These are phyloP conservation scores for Sugiyamaella neomexicana DNA, from an alignment of 1,139 yeast genomes.

Conservation along the genomic window DNA sequence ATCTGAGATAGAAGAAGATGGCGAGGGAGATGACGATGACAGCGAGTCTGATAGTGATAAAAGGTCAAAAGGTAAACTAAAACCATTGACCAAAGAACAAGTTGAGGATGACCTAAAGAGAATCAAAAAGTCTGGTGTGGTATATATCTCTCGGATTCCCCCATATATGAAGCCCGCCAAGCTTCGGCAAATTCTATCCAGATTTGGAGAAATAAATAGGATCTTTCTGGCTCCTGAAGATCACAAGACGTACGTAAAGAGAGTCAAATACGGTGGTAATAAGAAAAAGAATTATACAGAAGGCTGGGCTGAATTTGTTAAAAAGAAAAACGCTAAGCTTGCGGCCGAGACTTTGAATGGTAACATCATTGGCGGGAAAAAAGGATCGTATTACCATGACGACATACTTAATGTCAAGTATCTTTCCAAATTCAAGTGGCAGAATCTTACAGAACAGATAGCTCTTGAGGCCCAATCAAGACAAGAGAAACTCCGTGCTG, in stretches of 20 bases:
- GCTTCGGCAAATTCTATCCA: slow-evolving; percentile 70
- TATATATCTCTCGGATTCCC: slow-evolving; percentile 85
- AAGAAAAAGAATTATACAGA: slow-evolving; percentile 84
- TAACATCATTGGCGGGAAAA: slow-evolving; percentile 86
- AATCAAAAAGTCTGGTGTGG: slow-evolving; percentile 79
- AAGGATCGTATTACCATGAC: slow-evolving; percentile 89
- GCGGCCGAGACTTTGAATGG: slow-evolving; percentile 88
- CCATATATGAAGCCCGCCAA: slow-evolving; percentile 97
- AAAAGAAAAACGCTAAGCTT: slow-evolving; percentile 82
- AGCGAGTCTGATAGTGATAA: slow-evolving; percentile 17
- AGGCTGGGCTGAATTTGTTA: slow-evolving; percentile 94
- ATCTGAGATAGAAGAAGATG: slow-evolving; percentile 23
- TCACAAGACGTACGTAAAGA: slow-evolving; percentile 56
- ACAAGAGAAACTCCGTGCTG: slow-evolving; percentile 83
- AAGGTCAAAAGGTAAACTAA: slow-evolving; percentile 27
- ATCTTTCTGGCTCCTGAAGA: slow-evolving; percentile 88
- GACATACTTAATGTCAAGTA: slow-evolving; percentile 90
- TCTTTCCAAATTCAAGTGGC: slow-evolving; percentile 91
- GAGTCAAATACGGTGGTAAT: slow-evolving; percentile 92
- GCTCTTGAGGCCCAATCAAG: slow-evolving; percentile 87
- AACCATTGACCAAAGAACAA: slow-evolving; percentile 37
- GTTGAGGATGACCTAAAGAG: slow-evolving; percentile 40
- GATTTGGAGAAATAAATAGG: slow-evolving; percentile 86
- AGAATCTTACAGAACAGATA: slow-evolving; percentile 88
- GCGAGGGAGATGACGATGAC: slow-evolving; percentile 17